Percentiles rank a stretch among this genome's conserved stretches.
These are phyloP conservation scores for Mytilinidion resinicola DNA, from an alignment of 495 filamentous ascomycete species.

Conservation along the genomic window DNA sequence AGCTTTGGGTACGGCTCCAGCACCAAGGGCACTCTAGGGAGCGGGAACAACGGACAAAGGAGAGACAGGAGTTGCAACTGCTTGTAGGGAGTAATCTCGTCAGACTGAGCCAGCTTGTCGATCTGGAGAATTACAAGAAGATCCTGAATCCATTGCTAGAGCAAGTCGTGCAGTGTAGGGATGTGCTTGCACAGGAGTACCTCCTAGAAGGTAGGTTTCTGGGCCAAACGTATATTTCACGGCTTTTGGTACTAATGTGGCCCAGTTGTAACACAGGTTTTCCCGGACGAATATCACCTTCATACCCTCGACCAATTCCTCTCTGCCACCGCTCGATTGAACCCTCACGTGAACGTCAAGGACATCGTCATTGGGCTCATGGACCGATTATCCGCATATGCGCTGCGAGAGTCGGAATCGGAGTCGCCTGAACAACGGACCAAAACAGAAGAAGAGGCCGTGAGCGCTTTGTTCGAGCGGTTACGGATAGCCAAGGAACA, in stretches of 20 bases:
- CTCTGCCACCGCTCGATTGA: slow-evolving; percentile 81
- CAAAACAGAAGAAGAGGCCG: slow-evolving; percentile 77
- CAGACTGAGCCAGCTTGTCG: slow-evolving; percentile 88
- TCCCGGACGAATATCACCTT: slow-evolving; percentile 96
- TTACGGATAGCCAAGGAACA: slow-evolving; percentile 62
- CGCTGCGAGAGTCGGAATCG: slow-evolving; percentile 74
- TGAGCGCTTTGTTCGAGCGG: slow-evolving; percentile 66
- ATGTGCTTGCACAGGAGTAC: slow-evolving; percentile 96
- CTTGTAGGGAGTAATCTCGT: slow-evolving; percentile 95
- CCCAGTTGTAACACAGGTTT: slow-evolving; percentile 92
- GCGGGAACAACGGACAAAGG: slow-evolving; percentile 84
- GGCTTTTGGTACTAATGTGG: slow-evolving; percentile 1
- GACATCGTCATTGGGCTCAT: slow-evolving; percentile 97
- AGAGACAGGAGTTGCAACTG: slow-evolving; percentile 89
- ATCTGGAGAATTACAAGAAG: slow-evolving; percentile 86
- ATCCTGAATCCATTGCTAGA: slow-evolving; percentile 86
- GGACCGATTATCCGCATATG: slow-evolving; percentile 90
- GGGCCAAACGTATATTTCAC: too few species aligned
- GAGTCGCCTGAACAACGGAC: slow-evolving; percentile 62
- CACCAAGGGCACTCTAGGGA: slow-evolving; percentile 97
- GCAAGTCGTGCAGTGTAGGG: slow-evolving; percentile 95
- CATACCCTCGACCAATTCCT: slow-evolving; percentile 93
- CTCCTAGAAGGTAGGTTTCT: slow-evolving; percentile 66
- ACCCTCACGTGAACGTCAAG: slow-evolving; percentile 94
- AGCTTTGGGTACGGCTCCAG: slow-evolving; percentile 95